Base-by-base conservation (phyloP, 2,329 filamentous ascomycete species). In the Neofusicoccum ribis region DNA sequence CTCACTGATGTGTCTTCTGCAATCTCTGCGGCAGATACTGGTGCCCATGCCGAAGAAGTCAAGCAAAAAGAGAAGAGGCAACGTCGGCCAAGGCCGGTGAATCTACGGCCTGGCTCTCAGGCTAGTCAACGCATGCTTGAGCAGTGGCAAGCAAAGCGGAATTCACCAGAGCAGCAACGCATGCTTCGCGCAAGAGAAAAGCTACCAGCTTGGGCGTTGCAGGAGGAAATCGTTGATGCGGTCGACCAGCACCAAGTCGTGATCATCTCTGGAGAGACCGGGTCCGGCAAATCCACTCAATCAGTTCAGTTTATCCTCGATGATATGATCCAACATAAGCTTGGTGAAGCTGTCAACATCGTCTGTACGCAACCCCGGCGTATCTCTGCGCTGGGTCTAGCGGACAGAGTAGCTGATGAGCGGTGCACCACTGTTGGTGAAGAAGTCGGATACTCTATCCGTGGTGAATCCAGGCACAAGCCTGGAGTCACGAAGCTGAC, bases 221-320 rank as follows among this genome's bases (percentile, higher is more conserved):
- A 87, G 70, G 88, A 94, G 20, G 82, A 85, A 1, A 91, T 99
- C 36, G 87, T 98, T 9, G 77, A 85, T 20, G 90, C 91, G 0
- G 91, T 99, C 56, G 85, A 85, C 47, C 81, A 84, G 4, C 88
- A 94, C 72, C 90, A 97, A 76, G 93, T 99, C 59, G 97, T 92
- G 0, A 97, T 99, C 72, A 95, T 99, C 71, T 96, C 93, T 49
- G 95, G 95, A 70, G 95, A 98, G 79, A 99, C 95, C 3, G 95
- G 95, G 62, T 97, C 92, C 17, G 95, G 95, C 73, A 99, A 99
- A 78, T 97, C 92, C 56, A 98, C 95, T 0, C 95, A 99, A 76
- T 95, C 92, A 2, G 92, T 98, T 39, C 95, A 99, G 76, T 99
- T 98, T 77, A 85, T 99, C 49, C 83, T 99, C 1, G 95, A 99